Evolutionary conservation across 2,329 filamentous ascomycete genomes (phyloP), one percentile per base, ranked within the genome.

Genomic region (Hyphodiscus sp.): DNA sequence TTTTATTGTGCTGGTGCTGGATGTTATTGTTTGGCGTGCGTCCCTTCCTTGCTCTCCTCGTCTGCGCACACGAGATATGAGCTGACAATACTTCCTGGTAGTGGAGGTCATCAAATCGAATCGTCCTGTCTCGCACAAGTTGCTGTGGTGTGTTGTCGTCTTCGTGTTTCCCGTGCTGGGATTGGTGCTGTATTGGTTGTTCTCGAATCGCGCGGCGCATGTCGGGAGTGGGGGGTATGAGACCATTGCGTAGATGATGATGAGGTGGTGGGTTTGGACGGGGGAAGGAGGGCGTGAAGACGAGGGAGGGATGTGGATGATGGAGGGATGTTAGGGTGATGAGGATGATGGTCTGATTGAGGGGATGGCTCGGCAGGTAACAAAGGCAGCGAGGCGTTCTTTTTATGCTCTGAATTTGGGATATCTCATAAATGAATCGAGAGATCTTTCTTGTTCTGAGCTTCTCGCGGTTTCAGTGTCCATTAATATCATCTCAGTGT

Each of bases 71-170:
- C 4, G 4, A 18, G 20, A 45, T 18, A 15, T 52, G 1, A 16
- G n/a, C 41, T 11, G 9, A 1, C 44, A 20, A 61, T 16, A 29
- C 13, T 4, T 13, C 18, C 26, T 23, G 58, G 19, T 58, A 85
- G 82, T 85, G 61, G 82, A 85, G 69, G 77, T 85, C 59, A 70
- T 85, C 53, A 80, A 84, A 68, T 85, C 81, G 42, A 82, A 78
- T 68, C 81, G 82, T 55, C 75, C 81, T 4, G 70, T 76, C 19
- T 66, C 70, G 19, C 71, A 76, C 68, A 86, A 86, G 71, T 66
- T 85, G 2, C 70, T 84, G 29, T 86, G 82, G 82, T 79, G 74
- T 47, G 71, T 85, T 0, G 71, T 83, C 44, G 80, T 85, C 63
- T 85, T 85, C 72, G 68, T 85, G 57, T 84, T 85, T 71, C 82